A percentile compares a stretch with the other conserved stretches of the same genome.
These are phyloP conservation scores for Epichloe scottii DNA, from an alignment of 2,329 filamentous ascomycete species.

Conservation along the genomic window DNA sequence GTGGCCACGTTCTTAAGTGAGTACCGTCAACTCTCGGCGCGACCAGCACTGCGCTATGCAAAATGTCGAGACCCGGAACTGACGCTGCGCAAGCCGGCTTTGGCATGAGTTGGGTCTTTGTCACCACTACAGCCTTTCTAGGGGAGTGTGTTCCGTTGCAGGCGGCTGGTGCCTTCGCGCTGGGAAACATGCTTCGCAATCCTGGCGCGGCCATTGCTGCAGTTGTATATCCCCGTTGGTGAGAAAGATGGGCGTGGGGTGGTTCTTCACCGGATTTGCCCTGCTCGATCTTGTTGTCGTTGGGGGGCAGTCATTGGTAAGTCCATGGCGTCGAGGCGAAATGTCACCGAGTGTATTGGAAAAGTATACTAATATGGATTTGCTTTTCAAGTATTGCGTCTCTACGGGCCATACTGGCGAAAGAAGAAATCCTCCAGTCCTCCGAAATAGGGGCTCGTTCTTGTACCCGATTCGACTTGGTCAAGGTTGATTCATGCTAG, in stretches of 20 bases:
- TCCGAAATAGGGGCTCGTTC: not conserved
- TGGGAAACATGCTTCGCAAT: constrained; percentile 27
- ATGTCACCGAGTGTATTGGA: not conserved
- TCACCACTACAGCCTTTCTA: constrained; percentile 27
- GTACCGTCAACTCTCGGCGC: not conserved
- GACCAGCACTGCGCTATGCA: not conserved
- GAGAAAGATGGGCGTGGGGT: constrained; percentile 23
- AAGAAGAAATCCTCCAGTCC: not conserved
- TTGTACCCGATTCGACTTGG: too few relatives aligned
- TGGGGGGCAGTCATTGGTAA: constrained; percentile 12
- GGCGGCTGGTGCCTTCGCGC: constrained; percentile 27
- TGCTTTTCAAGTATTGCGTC: not conserved
- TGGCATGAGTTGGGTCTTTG: constrained; percentile 28
- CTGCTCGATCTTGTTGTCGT: constrained; percentile 18
- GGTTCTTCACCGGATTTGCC: constrained; percentile 26
- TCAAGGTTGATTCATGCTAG: too few relatives aligned
- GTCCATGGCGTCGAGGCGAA: not conserved
- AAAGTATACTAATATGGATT: not conserved
- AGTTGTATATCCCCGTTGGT: constrained; percentile 22
- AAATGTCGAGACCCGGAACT: not conserved
- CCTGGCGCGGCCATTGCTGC: constrained; percentile 26
- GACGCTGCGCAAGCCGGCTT: constrained; percentile 14
- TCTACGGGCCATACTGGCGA: not conserved
- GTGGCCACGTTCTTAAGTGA: constrained; percentile 18
- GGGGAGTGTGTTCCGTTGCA: constrained; percentile 26